These are phyloP conservation scores for Scleromitrula shiraiana DNA, from an alignment of 2,329 filamentous ascomycete genomes.

Conservation along the genomic window DNA sequence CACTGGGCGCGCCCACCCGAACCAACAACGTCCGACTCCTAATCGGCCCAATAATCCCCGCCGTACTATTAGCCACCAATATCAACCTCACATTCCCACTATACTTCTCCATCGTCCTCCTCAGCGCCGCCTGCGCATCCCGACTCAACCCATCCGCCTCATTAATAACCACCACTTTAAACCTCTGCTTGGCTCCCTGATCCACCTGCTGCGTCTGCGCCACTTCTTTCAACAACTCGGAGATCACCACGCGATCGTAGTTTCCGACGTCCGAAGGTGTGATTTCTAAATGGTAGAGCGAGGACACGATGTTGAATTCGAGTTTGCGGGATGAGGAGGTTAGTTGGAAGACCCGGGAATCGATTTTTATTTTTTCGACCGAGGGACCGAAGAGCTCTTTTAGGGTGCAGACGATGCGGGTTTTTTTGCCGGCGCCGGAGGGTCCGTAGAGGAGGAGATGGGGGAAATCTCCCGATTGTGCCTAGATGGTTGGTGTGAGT, in stretches of 20 bases:
- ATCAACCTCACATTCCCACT: slow-evolving; percentile 90
- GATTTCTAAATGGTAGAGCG: slow-evolving; percentile 96
- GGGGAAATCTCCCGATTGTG: slow-evolving; percentile 94
- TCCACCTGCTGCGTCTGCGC: slow-evolving; percentile 99
- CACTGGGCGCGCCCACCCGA: slow-evolving; percentile 80
- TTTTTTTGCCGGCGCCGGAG: slow-evolving; percentile 96
- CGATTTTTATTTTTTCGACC: slow-evolving; percentile 99
- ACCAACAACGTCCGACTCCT: slow-evolving; percentile 85
- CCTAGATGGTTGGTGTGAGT: slow-evolving; percentile 42
- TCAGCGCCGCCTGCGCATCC: slow-evolving; percentile 89
- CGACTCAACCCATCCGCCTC: slow-evolving; percentile 91
- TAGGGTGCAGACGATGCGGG: slow-evolving; percentile 86
- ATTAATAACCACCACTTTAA: slow-evolving; percentile 99
- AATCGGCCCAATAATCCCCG: slow-evolving; percentile 98
- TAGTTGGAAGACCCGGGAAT: slow-evolving; percentile 85
- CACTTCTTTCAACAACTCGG: slow-evolving; percentile 94
- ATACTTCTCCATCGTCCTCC: slow-evolving; percentile 99
- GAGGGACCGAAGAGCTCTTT: slow-evolving; percentile 93
- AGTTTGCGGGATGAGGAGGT: slow-evolving; percentile 93
- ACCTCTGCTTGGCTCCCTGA: slow-evolving; percentile 76
- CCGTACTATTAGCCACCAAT: slow-evolving; percentile 87
- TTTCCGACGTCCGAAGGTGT: slow-evolving; percentile 94
- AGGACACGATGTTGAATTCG: slow-evolving; percentile 98
- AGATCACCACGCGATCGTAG: slow-evolving; percentile 91
- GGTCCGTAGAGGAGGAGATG: slow-evolving; percentile 96